Evolutionary conservation across 2,329 filamentous ascomycete genomes (phyloP).

Genomic region (Cladosporium velox): DNA sequence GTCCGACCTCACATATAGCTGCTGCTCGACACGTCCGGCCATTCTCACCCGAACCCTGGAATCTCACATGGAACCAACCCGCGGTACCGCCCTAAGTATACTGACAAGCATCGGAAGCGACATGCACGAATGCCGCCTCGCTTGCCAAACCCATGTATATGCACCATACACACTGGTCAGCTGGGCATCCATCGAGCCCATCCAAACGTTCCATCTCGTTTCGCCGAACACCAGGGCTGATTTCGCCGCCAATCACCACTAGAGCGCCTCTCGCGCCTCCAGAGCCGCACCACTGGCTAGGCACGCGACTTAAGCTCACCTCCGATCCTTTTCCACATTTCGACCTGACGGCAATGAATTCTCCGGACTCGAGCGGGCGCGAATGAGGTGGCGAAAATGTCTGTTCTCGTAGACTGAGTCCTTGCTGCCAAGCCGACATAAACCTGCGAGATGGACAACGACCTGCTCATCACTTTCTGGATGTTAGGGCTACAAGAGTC

Average conservation of each 20-base stretch:
- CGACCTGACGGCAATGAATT: conserved; percentile 2
- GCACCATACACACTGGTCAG: conserved; percentile 5
- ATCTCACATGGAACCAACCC: not conserved
- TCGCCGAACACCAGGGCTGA: conserved; percentile 6
- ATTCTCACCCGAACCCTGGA: not conserved
- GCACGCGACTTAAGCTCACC: conserved; percentile 8
- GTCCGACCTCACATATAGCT: not conserved
- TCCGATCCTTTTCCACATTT: not conserved
- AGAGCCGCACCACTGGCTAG: conserved; percentile 15
- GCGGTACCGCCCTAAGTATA: not conserved
- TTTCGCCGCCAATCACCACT: conserved; percentile 11
- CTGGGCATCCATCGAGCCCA: not conserved
- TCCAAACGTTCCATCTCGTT: conserved; percentile 3
- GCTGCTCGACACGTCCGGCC: not conserved
- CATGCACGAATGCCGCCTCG: conserved; percentile 20
- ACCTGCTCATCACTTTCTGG: not conserved
- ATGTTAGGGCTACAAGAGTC: not conserved
- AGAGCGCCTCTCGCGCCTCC: conserved; percentile 4
- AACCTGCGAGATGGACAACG: not conserved
- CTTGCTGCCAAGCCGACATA: not conserved
- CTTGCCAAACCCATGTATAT: conserved; percentile 5
- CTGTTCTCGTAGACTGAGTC: not conserved
- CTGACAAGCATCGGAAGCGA: conserved; percentile 13
- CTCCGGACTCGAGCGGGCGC: conserved; percentile 9
- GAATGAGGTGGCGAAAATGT: conserved; percentile 1